Conservation (phyloP, 1,284 basidiomycete species). For the Mycena citricolor region DNA sequence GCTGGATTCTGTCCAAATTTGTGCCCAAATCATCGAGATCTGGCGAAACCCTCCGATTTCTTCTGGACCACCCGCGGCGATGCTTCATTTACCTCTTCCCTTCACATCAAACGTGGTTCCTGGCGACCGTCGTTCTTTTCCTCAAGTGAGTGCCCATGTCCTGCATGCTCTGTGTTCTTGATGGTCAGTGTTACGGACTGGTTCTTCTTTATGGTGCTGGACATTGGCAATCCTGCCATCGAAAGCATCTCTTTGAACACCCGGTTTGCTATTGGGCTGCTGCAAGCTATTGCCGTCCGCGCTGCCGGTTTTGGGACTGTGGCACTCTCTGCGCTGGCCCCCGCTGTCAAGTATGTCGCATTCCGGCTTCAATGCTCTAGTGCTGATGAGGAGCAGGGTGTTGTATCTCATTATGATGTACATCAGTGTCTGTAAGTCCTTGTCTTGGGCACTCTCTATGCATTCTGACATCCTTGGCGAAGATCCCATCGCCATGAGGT, state of each 20-base stretch:
- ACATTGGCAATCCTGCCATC: slow-evolving; percentile 79
- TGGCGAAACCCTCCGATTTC: slow-evolving; percentile 85
- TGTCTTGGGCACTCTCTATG: slow-evolving; percentile 3
- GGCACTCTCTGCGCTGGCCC: slow-evolving; percentile 69
- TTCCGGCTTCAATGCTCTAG: background rate
- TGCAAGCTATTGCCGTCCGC: slow-evolving; percentile 81
- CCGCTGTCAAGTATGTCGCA: slow-evolving; percentile 74
- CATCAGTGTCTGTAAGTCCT: slow-evolving; percentile 72
- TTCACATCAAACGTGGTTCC: slow-evolving; percentile 93
- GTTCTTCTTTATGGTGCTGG: slow-evolving; percentile 85
- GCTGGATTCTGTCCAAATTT: slow-evolving; percentile 73
- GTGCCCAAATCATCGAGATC: slow-evolving; percentile 60
- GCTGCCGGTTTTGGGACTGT: slow-evolving; percentile 88
- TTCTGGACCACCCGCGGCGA: slow-evolving; percentile 94
- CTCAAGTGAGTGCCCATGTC: slow-evolving; percentile 55
- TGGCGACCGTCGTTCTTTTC: slow-evolving; percentile 63
- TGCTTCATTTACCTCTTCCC: slow-evolving; percentile 97
- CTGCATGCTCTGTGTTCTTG: background rate
- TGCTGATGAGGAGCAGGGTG: slow-evolving; percentile 49
- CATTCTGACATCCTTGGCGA: slow-evolving; percentile 21
- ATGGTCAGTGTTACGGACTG: slow-evolving; percentile 73
- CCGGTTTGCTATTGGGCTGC: slow-evolving; percentile 61
- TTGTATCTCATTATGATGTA: slow-evolving; percentile 92
- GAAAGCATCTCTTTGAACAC: slow-evolving; percentile 70
- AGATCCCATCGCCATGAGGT: slow-evolving; percentile 77